Evolutionary conservation across 768 basidiomycete species (phyloP).

Genomic region (Suillus ampliporus): DNA sequence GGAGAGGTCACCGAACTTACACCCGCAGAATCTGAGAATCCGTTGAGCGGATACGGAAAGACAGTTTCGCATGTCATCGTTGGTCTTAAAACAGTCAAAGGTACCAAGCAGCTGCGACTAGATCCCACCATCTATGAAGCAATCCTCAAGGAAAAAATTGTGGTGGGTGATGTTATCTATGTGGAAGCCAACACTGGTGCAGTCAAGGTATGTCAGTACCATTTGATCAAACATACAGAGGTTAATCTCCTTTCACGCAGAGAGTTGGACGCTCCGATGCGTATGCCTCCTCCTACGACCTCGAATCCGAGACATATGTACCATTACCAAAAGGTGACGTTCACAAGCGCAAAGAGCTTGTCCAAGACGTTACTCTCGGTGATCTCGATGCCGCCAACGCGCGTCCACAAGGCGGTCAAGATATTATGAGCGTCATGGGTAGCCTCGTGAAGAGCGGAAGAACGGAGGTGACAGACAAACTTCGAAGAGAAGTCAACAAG

Average conservation of each 20-base stretch:
- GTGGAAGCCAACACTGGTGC: slow-evolving; percentile 94
- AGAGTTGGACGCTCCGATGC: slow-evolving; percentile 97
- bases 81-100: slow-evolving; percentile 91
- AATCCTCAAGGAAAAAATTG: slow-evolving; percentile 95
- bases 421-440: slow-evolving; percentile 99
- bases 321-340: slow-evolving; percentile 97
- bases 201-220: slow-evolving; percentile 71
- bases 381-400: slow-evolving; percentile 98
- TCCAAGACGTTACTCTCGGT: slow-evolving; percentile 93
- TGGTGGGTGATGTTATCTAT: slow-evolving; percentile 96
- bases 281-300: slow-evolving; percentile 95
- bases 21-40: slow-evolving; percentile 96
- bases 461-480: slow-evolving; percentile 97
- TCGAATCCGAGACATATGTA: slow-evolving; percentile 98
- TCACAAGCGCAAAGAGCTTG: slow-evolving; percentile 93
- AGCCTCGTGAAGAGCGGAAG: slow-evolving; percentile 89
- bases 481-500: slow-evolving; percentile 94
- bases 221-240: background rate
- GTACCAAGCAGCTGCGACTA: slow-evolving; percentile 91
- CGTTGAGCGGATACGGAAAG: slow-evolving; percentile 96
- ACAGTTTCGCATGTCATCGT: slow-evolving; percentile 98
- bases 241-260: slow-evolving; percentile 43
- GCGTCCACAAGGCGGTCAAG: slow-evolving; percentile 93
- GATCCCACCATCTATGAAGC: slow-evolving; percentile 97
- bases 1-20: slow-evolving; percentile 98